Evolutionary conservation across 1,284 basidiomycete species (phyloP).

Genomic region (Sanghuangporus baumii): DNA sequence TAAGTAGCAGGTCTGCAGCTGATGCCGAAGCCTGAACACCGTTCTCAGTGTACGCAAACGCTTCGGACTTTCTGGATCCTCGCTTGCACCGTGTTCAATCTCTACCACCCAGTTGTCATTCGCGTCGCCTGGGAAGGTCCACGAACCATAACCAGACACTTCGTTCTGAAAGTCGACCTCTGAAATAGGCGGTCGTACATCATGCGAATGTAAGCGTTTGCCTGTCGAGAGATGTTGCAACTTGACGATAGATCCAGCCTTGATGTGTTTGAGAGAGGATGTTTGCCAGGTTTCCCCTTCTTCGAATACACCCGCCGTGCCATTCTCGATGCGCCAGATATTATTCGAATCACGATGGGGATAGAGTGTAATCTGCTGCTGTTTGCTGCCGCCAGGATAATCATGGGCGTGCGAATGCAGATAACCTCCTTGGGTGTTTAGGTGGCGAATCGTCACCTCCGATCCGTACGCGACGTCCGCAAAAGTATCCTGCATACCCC

Average conservation of each 20-base stretch:
- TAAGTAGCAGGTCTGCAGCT: slow-evolving; percentile 88
- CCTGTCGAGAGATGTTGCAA: slow-evolving; percentile 79
- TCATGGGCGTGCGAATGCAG: slow-evolving; percentile 90
- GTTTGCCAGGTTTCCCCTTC: slow-evolving; percentile 51
- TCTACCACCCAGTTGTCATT: slow-evolving; percentile 97
- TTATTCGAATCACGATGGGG: slow-evolving; percentile 95
- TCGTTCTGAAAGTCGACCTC: slow-evolving; percentile 99
- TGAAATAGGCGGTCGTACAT: slow-evolving; percentile 90
- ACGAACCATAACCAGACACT: slow-evolving; percentile 91
- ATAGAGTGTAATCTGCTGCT: slow-evolving; percentile 98
- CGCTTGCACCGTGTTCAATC: slow-evolving; percentile 65
- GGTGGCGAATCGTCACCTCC: slow-evolving; percentile 77
- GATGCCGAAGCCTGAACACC: slow-evolving; percentile 81
- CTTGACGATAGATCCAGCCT: slow-evolving; percentile 70
- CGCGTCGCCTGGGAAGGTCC: slow-evolving; percentile 79
- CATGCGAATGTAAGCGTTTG: slow-evolving; percentile 92
- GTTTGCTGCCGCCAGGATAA: slow-evolving; percentile 84
- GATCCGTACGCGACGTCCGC: slow-evolving; percentile 92
- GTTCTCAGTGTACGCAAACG: slow-evolving; percentile 79
- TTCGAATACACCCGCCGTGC: slow-evolving; percentile 42
- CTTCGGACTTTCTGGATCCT: slow-evolving; percentile 64
- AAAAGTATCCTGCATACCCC: slow-evolving; percentile 88
- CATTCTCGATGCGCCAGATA: slow-evolving; percentile 79
- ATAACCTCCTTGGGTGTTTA: slow-evolving; percentile 97
- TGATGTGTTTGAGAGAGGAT: slow-evolving; percentile 60